A percentile compares a stretch with the other conserved stretches of the same genome.
Conservation (phyloP, 2,329 filamentous ascomycete genomes). For the Diplodia corticola region DNA sequence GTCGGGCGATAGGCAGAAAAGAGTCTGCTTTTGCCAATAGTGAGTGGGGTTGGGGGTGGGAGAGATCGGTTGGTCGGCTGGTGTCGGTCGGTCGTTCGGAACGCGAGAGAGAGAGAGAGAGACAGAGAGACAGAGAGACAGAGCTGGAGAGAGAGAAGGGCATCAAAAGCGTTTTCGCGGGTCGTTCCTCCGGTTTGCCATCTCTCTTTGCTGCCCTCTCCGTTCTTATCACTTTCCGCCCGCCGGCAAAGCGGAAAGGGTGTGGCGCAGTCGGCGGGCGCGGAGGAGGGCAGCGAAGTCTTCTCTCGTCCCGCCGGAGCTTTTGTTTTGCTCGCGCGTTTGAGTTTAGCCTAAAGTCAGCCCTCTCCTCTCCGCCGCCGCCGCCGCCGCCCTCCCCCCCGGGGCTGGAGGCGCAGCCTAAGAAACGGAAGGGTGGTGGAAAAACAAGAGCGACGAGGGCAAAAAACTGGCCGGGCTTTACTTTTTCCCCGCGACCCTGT, state of each 20-base stretch:
- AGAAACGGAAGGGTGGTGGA: background rate
- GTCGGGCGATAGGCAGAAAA: background rate
- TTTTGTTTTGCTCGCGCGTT: too few species aligned
- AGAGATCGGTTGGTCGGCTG: background rate
- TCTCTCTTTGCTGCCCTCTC: background rate
- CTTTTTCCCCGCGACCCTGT: background rate
- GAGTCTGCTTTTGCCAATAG: background rate
- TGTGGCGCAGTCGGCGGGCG: constrained; percentile 7
- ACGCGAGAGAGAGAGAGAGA: background rate
- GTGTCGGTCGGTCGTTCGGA: background rate
- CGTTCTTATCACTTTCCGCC: background rate
- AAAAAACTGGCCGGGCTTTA: background rate
- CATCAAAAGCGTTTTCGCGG: constrained; percentile 3
- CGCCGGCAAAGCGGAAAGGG: background rate
- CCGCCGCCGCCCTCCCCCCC: too few species aligned
- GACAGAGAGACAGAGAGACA: too few species aligned
- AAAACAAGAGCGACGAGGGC: background rate
- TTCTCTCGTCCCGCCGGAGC: constrained; percentile 5
- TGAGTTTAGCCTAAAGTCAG: background rate
- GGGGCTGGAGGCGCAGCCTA: too few species aligned
- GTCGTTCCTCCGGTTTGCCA: background rate
- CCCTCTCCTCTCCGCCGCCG: background rate
- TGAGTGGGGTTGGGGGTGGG: too few species aligned
- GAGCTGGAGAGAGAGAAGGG: too few species aligned
- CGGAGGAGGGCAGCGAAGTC: background rate